Percentiles rank a stretch among this genome's conserved stretches.
Conservation (phyloP, 2,329 filamentous ascomycete species). For the Aspergillus unguis region DNA sequence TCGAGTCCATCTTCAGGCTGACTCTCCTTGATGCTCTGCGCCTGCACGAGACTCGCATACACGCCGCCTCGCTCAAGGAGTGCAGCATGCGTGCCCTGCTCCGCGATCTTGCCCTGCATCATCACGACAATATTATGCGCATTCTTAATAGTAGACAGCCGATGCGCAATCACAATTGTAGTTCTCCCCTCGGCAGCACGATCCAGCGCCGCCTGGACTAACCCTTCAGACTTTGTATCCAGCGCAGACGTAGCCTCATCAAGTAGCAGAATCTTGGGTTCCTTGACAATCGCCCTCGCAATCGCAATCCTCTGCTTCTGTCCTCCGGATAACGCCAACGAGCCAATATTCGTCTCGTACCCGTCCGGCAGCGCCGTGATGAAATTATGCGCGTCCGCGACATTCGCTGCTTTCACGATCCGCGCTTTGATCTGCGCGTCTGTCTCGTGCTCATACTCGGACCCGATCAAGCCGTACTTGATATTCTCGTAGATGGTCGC, state of each 20-base stretch:
- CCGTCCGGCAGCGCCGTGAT: slow-evolving; percentile 67
- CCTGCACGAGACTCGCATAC: slow-evolving; percentile 76
- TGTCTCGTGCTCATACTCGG: slow-evolving; percentile 59
- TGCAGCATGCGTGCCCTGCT: slow-evolving; percentile 77
- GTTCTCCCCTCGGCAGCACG: slow-evolving; percentile 81
- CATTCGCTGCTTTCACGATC: slow-evolving; percentile 20
- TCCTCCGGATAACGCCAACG: slow-evolving; percentile 68
- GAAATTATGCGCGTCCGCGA: slow-evolving; percentile 71
- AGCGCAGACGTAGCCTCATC: slow-evolving; percentile 94
- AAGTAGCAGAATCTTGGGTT: slow-evolving; percentile 86
- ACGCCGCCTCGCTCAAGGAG: slow-evolving; percentile 65
- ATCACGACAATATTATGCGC: slow-evolving; percentile 65
- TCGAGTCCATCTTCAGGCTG: background rate
- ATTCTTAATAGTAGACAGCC: slow-evolving; percentile 74
- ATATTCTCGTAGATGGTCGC: slow-evolving; percentile 84
- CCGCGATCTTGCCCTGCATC: slow-evolving; percentile 72
- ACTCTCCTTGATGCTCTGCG: slow-evolving; percentile 53
- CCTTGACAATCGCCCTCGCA: slow-evolving; percentile 84
- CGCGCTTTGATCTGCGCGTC: slow-evolving; percentile 47
- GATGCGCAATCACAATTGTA: slow-evolving; percentile 93
- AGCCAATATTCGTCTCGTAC: slow-evolving; percentile 19
- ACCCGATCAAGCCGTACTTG: slow-evolving; percentile 56
- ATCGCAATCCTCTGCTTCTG: slow-evolving; percentile 98
- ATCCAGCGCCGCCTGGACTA: slow-evolving; percentile 90
- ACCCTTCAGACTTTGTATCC: slow-evolving; percentile 90